Evolutionary conservation across 257 asterid genomes (phyloP), one percentile per base, ranked within the genome.

Genomic region (Gentiana dahurica): DNA sequence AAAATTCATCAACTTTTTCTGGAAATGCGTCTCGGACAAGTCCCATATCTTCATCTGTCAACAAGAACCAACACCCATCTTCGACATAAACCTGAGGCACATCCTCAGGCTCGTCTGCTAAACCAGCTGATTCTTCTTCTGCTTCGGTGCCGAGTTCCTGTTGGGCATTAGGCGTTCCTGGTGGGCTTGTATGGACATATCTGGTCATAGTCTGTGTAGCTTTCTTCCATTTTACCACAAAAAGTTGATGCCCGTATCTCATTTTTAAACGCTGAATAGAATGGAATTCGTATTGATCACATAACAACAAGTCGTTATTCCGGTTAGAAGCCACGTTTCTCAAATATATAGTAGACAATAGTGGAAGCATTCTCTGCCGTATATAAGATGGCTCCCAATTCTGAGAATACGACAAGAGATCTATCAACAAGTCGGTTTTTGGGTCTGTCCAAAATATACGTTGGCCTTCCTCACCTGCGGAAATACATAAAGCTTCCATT

Each of bases 381-480:
- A 65, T 79, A 70, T 88, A 85, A 53, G 95, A 85, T 63, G 99
- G 99, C 54, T 81, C 92, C 99, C 99, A 92, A 4, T 77, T 54
- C 76, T 76, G 97, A 73, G 73, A 73, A 71, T 72, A 85, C 64
- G 81, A 66, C 56, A 92, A 76, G 68, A 70, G 85, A 68, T 88
- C 95, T 39, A 85, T 79, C 60, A 92, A 69, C 85, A 78, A 67
- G 13, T 83, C 97, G 2, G 77, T 72, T 46, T 65, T 71, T 5
- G 99, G 99, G 67, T 62, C 71, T 44, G 34, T 71, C 95, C 95
- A 92, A 45, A 57, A 67, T 62, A 85, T 36, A 48, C 64, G 57
- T 35, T 70, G 77, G 56, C 61, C 77, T 34, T 76, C 91, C 35
- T 76, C 91, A 75, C 81, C 99, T 85, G 89, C 58, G 15, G n/a